Base-by-base conservation (phyloP, 768 basidiomycete genomes). In the Lactarius tabidus region DNA sequence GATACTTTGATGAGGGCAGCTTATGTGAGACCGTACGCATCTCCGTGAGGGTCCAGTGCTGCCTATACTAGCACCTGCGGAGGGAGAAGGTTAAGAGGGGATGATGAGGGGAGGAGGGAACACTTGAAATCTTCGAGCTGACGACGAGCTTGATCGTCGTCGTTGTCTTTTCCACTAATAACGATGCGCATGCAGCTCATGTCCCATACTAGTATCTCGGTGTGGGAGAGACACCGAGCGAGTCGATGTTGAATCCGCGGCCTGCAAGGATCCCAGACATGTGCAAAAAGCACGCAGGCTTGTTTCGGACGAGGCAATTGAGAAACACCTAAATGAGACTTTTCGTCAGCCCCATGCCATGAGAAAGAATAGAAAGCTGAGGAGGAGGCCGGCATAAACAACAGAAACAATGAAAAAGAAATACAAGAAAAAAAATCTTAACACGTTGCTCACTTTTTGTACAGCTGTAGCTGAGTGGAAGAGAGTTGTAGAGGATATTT, bases 41-140 rank as follows among this genome's bases (percentile, higher is more conserved):
- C 66, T 95, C 84, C 23, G 96, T 98, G 76, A n/a, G 98, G 98
- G 77, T 99, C 95, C 66, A 99, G 82, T 38, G 98, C 97, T 31
- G 96, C 97, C 97, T 97, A 99, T 5, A 99, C 97, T 57, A 96
- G 97, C 31, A 99, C 95, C 96, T 97, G 58, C 9, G 51, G n/a
- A n/a, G n/a, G n/a, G n/a, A n/a, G 41, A 28, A 26, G 33, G 41
- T 54, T 31, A 35, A n/a, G 55, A 39, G 7, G 36, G 28, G 29
- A n/a, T 20, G 43, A n/a, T 57, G 54, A 26, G 31, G n/a, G 36
- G 18, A 31, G 62, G 43, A 59, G 17, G 45, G 14, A n/a, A 83
- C 92, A 66, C 73, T 96, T 95, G 70, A 98, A 82, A 72, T 99
- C 97, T 70, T 98, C 97, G 18, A 99, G 85, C 69, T 98, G 96